Base-by-base conservation (phyloP, 2,329 filamentous ascomycete genomes). In the Coccinonectria pachysandricola region DNA sequence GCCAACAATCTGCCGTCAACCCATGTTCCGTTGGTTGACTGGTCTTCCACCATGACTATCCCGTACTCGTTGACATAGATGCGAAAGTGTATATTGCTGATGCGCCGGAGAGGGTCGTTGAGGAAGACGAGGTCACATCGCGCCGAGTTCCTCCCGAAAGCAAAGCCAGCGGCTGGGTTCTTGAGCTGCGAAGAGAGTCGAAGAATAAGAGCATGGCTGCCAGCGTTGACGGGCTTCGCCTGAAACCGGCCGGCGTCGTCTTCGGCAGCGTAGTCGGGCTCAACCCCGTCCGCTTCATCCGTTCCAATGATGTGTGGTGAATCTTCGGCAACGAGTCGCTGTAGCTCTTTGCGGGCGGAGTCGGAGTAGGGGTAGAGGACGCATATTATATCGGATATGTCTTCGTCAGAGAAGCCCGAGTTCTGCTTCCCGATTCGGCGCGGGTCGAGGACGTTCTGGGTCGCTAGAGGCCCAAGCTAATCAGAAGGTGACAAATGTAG, bases 1-100 rank as follows among this genome's bases (percentile, higher is more conserved):
- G 56, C 61, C 41, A 98, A 64, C 18, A 84, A 60, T 11, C 64
- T 61, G 13, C 72, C 67, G 54, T 96, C 87, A 30, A 96, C 84
- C 33, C 84, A 65, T 4, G 91, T 96, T 15, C 91, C 91, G 46
- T 96, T 98, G n/a, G 86, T 95, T 0, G 91, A 96, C 49, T 77
- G 71, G 49, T 98, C 91, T 52, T 94, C 79, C 8, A 96, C 62
- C 85, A 98, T 94, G 38, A 95, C 68, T 30, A 82, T 77, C 15
- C 81, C 84, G 37, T 83, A 74, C n/a, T 75, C 64, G 44, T 92
- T 98, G 43, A 94, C 67, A 48, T 80, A 94, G 35, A 98, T 93
- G 27, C 85, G 79, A 52, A 96, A 98, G 52, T 98, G 91, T n/a
- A 81, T 68, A 49, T 96, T 95, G 62, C 88, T 96, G 33, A 98